Evolutionary conservation across 495 filamentous ascomycete species (phyloP).

Genomic region (Penicillium ucsense): DNA sequence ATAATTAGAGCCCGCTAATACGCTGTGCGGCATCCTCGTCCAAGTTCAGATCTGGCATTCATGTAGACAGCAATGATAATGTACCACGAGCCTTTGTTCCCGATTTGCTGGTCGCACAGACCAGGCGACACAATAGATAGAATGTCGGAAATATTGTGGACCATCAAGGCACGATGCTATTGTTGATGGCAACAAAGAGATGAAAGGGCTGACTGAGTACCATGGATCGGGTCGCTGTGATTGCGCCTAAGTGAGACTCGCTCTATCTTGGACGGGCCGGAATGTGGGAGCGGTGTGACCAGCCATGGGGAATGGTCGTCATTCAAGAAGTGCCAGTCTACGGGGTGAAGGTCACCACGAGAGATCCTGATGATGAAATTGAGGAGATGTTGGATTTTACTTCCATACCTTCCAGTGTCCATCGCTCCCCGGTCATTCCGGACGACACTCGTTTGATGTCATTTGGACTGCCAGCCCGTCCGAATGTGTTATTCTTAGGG

Average conservation of each 20-base stretch:
- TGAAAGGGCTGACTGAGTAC: conserved; percentile 14
- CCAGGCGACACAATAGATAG: no score
- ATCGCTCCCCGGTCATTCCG: neutral
- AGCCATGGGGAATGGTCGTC: neutral
- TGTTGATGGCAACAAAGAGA: neutral
- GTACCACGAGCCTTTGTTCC: no score
- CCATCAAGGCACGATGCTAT: no score
- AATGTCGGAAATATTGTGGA: no score
- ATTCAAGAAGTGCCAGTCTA: no score
- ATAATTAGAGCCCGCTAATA: no score
- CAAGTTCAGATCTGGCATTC: no score
- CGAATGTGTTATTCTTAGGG: no score
- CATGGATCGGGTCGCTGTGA: conserved; percentile 10
- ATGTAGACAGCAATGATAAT: no score
- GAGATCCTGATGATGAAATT: neutral
- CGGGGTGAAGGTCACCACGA: neutral
- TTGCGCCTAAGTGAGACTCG: neutral
- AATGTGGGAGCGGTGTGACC: conserved; percentile 16
- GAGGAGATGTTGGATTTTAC: neutral
- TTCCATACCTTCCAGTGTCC: neutral
- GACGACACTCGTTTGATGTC: conserved; percentile 4
- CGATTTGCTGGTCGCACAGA: no score
- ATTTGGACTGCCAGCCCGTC: neutral
- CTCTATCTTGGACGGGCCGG: conserved; percentile 1
- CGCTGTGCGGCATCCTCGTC: no score